Evolutionary conservation across 208 protist species (phyloP), one percentile per base, ranked within the genome.

Genomic region (Leishmania aethiopica): DNA sequence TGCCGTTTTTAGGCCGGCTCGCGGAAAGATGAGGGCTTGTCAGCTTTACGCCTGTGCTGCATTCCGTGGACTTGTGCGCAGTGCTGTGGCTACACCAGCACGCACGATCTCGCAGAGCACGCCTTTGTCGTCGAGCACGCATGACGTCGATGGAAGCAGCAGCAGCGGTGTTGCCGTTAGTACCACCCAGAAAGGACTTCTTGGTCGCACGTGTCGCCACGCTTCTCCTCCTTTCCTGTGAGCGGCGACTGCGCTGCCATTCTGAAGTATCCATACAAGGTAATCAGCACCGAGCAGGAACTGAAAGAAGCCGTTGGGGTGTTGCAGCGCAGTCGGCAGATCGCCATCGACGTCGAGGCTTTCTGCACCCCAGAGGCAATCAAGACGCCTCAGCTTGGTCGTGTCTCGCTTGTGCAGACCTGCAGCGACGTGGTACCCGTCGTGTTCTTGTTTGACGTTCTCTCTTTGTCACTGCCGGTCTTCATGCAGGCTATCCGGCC

Each of bases 291-390:
- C 10, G 69, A 75, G 19, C 69, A 76, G 28, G 78, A 88, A 45
- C 83, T 96, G 35, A 55, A 83, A 15, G 70, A 83, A 37, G 85
- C 90, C 15, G 86, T 92, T 1, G 77, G 78, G 2, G 81, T 79
- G 15, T 80, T 98, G 32, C 42, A 75, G 8, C 72, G 67, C 4
- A 87, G 90, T 53, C 79, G 70, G 13, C 89, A 85, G 7, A 84
- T 98, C 70, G 93, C 94, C 10, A 80, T 98, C 15, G 95, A 98
- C 59, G 81, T 98, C 15, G 95, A 98, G 83, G 95, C 95, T 0
- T 93, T 97, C 59, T 97, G 94, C 83, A 96, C 89, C 4, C 81
- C 88, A 0, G 80, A 84, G 25, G 76, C 81, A 11, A 78, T 80
- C 55, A 79, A 87, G 37, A 82, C 84, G 2, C 87, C 84, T 59